phyloP scores from a whole-genome alignment of 208 protist species.

The Trichomonas vaginalis region DNA sequence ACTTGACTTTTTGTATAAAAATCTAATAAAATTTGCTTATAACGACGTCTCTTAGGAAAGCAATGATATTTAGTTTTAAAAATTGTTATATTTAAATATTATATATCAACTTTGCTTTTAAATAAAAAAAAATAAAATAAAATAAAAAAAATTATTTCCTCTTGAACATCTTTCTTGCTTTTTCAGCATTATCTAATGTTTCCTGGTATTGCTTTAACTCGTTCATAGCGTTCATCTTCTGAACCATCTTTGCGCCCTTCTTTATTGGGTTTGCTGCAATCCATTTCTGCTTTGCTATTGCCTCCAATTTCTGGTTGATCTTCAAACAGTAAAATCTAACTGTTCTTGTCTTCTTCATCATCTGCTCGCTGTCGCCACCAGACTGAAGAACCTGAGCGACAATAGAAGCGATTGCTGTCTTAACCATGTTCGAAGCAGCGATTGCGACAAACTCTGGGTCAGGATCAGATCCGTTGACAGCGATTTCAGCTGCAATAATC shows the following conservation, averaged over 20 bases:
- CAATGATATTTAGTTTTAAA: too few relatives aligned
- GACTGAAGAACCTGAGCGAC: not conserved
- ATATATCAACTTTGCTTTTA: too few relatives aligned
- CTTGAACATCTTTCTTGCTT: not conserved
- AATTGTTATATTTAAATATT: too few relatives aligned
- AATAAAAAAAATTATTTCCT: not conserved
- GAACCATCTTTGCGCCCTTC: not conserved
- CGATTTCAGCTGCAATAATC: not conserved
- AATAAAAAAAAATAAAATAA: not conserved
- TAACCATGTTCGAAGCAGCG: not conserved
- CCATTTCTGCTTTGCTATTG: not conserved
- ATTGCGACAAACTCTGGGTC: not conserved
- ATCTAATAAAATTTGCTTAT: too few relatives aligned
- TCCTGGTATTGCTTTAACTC: not conserved
- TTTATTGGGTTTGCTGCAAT: not conserved
- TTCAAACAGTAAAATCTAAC: not conserved
- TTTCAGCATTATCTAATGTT: not conserved
- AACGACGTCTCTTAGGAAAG: too few relatives aligned
- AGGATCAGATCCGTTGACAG: not conserved
- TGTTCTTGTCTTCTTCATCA: not conserved
- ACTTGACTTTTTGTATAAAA: too few relatives aligned
- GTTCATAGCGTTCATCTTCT: not conserved
- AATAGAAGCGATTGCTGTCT: not conserved
- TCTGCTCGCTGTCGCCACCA: not conserved
- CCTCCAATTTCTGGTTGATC: not conserved